Conservation (phyloP, 148 eudicot species). For the Beta vulgaris region DNA sequence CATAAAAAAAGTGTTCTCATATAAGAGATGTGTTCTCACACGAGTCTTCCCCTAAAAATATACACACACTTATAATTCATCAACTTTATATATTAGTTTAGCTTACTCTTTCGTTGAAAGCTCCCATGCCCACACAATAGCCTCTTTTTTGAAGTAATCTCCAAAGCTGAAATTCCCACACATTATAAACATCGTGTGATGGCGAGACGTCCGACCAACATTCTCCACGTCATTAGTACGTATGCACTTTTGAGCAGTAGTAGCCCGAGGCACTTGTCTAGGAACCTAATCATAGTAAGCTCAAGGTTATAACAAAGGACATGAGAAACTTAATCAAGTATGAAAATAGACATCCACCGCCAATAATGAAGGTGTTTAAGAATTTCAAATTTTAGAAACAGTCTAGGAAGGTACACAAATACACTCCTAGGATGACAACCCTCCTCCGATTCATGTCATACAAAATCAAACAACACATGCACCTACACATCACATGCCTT, state of each 20-base stretch:
- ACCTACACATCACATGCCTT: neutral
- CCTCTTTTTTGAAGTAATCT: conserved; percentile 95
- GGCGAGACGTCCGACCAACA: conserved; percentile 92
- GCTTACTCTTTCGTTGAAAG: conserved; percentile 82
- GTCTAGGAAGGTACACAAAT: no score
- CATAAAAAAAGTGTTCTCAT: no score
- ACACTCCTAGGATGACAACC: neutral
- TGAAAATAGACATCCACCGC: neutral
- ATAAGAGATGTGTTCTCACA: no score
- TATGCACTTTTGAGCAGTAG: conserved; percentile 92
- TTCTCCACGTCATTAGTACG: conserved; percentile 96
- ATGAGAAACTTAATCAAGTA: neutral
- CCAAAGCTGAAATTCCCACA: conserved; percentile 98
- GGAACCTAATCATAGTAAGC: conserved; percentile 53
- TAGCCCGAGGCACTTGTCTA: conserved; percentile 76
- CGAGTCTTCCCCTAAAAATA: no score
- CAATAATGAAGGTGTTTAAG: neutral
- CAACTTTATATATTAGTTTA: conserved; percentile 3
- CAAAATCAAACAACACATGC: neutral
- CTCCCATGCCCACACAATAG: conserved; percentile 98
- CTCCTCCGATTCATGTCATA: neutral
- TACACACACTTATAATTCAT: neutral
- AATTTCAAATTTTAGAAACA: neutral
- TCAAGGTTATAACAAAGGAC: neutral
- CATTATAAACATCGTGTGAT: conserved; percentile 98